Evolutionary conservation across 2,329 filamentous ascomycete species (phyloP).

Genomic region (Aspergillus unguis): DNA sequence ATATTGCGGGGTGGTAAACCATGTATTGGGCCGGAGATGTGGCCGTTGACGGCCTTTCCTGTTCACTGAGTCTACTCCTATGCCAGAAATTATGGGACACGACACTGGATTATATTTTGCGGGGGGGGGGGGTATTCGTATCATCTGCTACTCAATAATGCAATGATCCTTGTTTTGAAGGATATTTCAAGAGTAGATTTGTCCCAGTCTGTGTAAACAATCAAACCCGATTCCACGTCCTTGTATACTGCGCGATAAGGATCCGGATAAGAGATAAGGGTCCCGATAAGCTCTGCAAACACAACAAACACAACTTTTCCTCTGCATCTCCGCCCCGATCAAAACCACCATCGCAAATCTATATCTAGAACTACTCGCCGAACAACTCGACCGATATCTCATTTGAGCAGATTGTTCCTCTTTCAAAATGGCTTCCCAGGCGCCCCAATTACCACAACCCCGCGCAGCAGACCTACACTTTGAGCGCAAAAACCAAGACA

Average conservation of each 20-base stretch:
- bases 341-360: background rate
- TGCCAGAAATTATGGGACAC: too few relatives aligned
- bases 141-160: too few relatives aligned
- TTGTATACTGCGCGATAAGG: background rate
- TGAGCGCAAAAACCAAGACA: slow-evolving; percentile 37
- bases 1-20: too few relatives aligned
- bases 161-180: too few relatives aligned
- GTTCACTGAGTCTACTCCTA: too few relatives aligned
- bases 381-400: background rate
- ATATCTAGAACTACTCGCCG: background rate
- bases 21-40: too few relatives aligned
- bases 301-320: slow-evolving; percentile 4
- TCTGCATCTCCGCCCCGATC: background rate
- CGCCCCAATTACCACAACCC: background rate
- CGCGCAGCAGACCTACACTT: slow-evolving; percentile 28
- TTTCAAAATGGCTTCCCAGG: background rate
- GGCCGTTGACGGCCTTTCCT: too few relatives aligned
- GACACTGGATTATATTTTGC: too few relatives aligned
- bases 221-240: too few relatives aligned
- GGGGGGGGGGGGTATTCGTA: too few relatives aligned
- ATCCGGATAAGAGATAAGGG: background rate
- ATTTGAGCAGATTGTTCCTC: background rate
- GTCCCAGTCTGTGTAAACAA: too few relatives aligned
- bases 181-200: too few relatives aligned
- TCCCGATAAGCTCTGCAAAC: slow-evolving; percentile 6